phyloP scores from a whole-genome alignment of 495 filamentous ascomycete species.

The Penicillium antarcticum region DNA sequence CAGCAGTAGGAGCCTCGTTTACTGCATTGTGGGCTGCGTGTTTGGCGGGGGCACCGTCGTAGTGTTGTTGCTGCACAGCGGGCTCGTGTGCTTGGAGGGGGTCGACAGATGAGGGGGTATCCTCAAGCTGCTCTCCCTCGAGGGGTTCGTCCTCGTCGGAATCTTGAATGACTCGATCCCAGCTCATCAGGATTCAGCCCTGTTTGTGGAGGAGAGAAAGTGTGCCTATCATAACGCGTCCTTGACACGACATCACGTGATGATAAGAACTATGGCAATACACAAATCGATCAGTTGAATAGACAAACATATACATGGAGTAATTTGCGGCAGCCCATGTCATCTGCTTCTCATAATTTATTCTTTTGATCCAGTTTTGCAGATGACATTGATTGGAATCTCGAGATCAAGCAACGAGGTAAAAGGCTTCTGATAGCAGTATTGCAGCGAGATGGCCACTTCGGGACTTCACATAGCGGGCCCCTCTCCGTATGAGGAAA shows the following conservation, averaged over 20 bases:
- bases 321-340: too few species aligned
- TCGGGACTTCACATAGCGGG: too few species aligned
- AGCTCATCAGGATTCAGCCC: slow-evolving; percentile 24
- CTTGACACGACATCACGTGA: slow-evolving; percentile 33
- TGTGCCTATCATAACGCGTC: slow-evolving; percentile 25
- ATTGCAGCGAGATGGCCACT: too few species aligned
- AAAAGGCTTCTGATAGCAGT: too few species aligned
- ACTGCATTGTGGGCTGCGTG: slow-evolving; percentile 5
- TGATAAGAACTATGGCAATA: slow-evolving; percentile 20
- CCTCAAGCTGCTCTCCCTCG: slow-evolving; percentile 16
- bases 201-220: slow-evolving; percentile 3
- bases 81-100: slow-evolving; percentile 13
- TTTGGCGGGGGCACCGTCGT: slow-evolving; percentile 13
- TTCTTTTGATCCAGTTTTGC: too few species aligned
- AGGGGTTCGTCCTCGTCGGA: slow-evolving; percentile 48
- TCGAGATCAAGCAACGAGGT: too few species aligned
- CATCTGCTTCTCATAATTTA: too few species aligned
- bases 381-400: too few species aligned
- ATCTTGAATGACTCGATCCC: slow-evolving; percentile 45
- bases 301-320: too few species aligned
- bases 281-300: too few species aligned
- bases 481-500: too few species aligned
- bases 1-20: slow-evolving; percentile 3
- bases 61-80: slow-evolving; percentile 9
- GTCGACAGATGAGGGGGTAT: slow-evolving; percentile 19